Evolutionary conservation across 306 rosid species (phyloP), one percentile per base, ranked within the genome.

Genomic region (Prunus mira): DNA sequence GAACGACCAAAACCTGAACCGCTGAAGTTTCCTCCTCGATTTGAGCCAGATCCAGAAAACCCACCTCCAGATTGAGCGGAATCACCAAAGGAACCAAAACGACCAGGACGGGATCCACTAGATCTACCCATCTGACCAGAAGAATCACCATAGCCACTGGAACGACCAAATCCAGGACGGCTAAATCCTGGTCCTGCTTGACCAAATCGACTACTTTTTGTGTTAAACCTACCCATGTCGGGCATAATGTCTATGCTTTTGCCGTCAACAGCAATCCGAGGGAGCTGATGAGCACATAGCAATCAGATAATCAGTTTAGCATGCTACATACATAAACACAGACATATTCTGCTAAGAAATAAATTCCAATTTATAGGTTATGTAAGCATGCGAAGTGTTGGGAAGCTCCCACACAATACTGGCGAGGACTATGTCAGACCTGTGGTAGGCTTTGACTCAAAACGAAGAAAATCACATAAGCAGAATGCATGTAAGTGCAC

Each of bases 281-380:
- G 94, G 43, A 96, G 90, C 99, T 96, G 91, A 79, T 81, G 74
- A 85, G 81, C 65, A 79, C 45, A 58, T 67, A 79, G 76, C n/a
- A 75, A 76, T 69, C 67, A 73, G 74, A 52, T 12, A 34, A 76
- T 73, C 79, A 79, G 77, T 49, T 60, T 22, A 43, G 17, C 24
- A 45, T 38, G 54, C 3, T 41, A 73, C 25, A 3, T 58, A 38
- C 76, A 22, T 15, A 47, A 67, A 43, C 14, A 69, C 19, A 69
- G 11, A 69, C 17, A 49, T 28, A 69, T 17, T 8, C 11, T 54
- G 64, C 47, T 8, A 50, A 69, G 12, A 54, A 20, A 56, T 15
- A 62, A 15, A 3, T 15, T 20, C 11, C 12, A 62, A 20, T 62
- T 28, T 27, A 15, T 28, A 3, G 12, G 67, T 17, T 14, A 28